Conservation (phyloP, 2,329 filamentous ascomycete species). For the Fusarium subglutinans region DNA sequence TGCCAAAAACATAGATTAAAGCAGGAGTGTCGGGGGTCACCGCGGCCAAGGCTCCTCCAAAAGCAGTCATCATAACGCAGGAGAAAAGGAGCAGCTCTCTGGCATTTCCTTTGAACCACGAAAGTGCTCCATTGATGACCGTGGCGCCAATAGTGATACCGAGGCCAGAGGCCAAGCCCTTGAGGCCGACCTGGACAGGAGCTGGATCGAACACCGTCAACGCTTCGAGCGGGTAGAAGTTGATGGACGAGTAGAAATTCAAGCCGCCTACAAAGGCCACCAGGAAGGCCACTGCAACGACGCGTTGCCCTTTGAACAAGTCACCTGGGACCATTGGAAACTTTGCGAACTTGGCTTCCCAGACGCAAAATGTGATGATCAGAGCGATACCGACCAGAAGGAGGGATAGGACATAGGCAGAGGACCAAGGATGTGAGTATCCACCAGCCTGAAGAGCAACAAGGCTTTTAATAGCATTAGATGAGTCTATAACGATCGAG, state of each 20-base stretch:
- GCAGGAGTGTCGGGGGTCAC: not conserved
- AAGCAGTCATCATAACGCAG: not conserved
- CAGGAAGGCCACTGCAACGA: not conserved
- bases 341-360: not conserved
- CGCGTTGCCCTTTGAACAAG: not conserved
- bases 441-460: not conserved
- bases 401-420: not conserved
- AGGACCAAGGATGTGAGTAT: not conserved
- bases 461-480: not conserved
- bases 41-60: not conserved
- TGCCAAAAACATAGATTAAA: not conserved
- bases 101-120: not conserved
- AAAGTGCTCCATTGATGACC: not conserved
- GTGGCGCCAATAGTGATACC: not conserved
- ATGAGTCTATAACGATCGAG: not conserved
- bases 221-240: not conserved
- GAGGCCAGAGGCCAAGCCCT: not conserved
- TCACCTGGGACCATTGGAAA: not conserved
- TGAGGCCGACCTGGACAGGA: not conserved
- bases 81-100: not conserved
- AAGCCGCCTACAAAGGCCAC: not conserved
- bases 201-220: not conserved
- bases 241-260: not conserved
- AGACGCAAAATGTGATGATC: not conserved
- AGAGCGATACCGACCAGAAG: fast-evolving